phyloP scores from a whole-genome alignment of 2,329 filamentous ascomycete species.

The Xylaria multiplex region DNA sequence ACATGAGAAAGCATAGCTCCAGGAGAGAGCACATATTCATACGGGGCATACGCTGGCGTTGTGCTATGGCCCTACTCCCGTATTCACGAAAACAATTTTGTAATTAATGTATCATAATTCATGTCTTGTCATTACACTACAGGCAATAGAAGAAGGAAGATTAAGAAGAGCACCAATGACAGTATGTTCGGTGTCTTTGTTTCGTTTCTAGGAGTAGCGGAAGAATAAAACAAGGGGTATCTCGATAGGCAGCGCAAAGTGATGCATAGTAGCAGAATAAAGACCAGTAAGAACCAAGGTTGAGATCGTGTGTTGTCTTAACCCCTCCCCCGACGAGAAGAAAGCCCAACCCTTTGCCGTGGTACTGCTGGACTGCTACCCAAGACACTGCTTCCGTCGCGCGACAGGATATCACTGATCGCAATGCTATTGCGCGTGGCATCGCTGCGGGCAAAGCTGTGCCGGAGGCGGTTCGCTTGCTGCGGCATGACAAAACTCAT shows the following conservation, averaged over 20 bases:
- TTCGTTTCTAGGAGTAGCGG: constrained; percentile 19
- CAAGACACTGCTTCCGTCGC: constrained; percentile 67
- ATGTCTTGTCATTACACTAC: constrained; percentile 41
- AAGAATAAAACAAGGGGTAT: constrained; percentile 40
- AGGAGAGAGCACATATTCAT: constrained; percentile 22
- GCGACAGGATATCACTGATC: constrained; percentile 64
- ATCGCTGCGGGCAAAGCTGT: constrained; percentile 54
- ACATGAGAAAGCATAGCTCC: background rate
- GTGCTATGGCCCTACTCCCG: background rate
- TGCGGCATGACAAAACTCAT: constrained; percentile 20
- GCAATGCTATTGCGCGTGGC: constrained; percentile 64
- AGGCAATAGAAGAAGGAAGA: constrained; percentile 29
- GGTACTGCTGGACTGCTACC: constrained; percentile 64
- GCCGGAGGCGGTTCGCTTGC: constrained; percentile 48
- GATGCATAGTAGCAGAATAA: constrained; percentile 5
- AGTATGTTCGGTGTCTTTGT: background rate
- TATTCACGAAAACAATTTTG: constrained; percentile 33
- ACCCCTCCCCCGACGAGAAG: constrained; percentile 40
- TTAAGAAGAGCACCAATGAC: constrained; percentile 7
- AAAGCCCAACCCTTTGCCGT: constrained; percentile 44
- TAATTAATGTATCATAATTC: constrained; percentile 49
- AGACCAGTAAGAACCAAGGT: background rate
- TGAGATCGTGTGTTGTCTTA: constrained; percentile 15
- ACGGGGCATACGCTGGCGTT: constrained; percentile 8
- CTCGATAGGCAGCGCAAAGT: constrained; percentile 33